phyloP scores from a whole-genome alignment of 2,329 filamentous ascomycete species.

The Xylariales sp. region DNA sequence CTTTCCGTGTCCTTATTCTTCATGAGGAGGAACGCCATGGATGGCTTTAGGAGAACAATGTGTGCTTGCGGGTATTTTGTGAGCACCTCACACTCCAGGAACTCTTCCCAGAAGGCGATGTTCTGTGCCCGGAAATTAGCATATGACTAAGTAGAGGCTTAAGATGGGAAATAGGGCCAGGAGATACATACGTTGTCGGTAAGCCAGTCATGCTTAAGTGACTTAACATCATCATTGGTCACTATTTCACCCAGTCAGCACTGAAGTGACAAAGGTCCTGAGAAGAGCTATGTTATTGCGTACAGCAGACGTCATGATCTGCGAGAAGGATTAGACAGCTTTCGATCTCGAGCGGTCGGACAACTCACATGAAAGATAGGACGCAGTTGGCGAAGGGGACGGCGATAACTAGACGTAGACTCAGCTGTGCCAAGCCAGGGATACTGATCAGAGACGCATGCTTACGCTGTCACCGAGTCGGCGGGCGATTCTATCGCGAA shows the following conservation, averaged over 20 bases:
- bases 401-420: constrained; percentile 25
- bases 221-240: constrained; percentile 83
- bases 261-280: not conserved
- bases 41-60: constrained; percentile 86
- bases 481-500: constrained; percentile 25
- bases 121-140: too few relatives aligned
- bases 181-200: constrained; percentile 79
- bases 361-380: constrained; percentile 42
- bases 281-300: constrained; percentile 7
- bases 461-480: constrained; percentile 29
- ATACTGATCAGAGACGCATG: too few relatives aligned
- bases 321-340: constrained; percentile 8
- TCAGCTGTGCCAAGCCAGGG: too few relatives aligned
- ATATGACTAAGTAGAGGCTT: too few relatives aligned
- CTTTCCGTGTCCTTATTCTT: constrained; percentile 57
- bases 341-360: too few relatives aligned
- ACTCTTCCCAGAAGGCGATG: constrained; percentile 98
- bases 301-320: constrained; percentile 35
- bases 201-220: constrained; percentile 88
- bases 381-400: constrained; percentile 31
- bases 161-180: too few relatives aligned
- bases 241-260: constrained; percentile 46
- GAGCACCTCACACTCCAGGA: constrained; percentile 84
- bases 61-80: constrained; percentile 73
- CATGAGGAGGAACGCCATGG: constrained; percentile 89